Base-by-base conservation (phyloP, 768 basidiomycete genomes). In the Serendipita sp. region DNA sequence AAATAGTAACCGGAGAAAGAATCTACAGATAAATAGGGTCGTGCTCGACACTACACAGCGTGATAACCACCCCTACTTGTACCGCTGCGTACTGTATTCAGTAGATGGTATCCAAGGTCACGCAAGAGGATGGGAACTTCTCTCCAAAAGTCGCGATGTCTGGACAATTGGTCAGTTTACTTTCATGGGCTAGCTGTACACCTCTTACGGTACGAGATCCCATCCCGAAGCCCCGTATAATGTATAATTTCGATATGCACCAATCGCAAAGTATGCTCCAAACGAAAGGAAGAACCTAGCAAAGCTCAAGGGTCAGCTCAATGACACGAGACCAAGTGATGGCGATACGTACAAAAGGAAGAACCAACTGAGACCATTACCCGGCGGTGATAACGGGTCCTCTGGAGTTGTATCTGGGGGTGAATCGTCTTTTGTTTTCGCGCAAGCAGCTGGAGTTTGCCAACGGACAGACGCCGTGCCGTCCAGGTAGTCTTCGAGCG, bases 121-220 rank as follows among this genome's bases (percentile, higher is more conserved):
- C 80, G 79, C 51, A 90, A 72, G 83, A 92, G 87, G 68, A 89
- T 90, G 3, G 90, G 90, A 2, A 91, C 88, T 74, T 92, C 90
- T 72, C 83, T 77, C 89, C 89, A 91, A 74, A 92, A 92, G 71
- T 91, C 88, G 58, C 89, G 87, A 74, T 92, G 89, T 66, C 89
- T 91, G 68, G 13, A 34, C 15, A 38, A 4, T 56, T 46, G 47
- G 46, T 63, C 64, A 48, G 44, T 52, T 41, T 56, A 66, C 41
- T 7, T 51, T 51, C 18, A n/a, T 51, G n/a, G 48, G 7, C 18
- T 8, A 66, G 10, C 56, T 36, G n/a, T 63, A 38, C 28, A 80
- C 41, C 13, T 41, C 89, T 72, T 72, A 90, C 88, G 89, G 90
- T 72, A 92, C 84, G 64, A 92, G 78, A 73, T 93, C 91, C 72